These are phyloP conservation scores for Paraleonurus japonicus DNA, from an alignment of 257 asterid species.

Conservation along the genomic window DNA sequence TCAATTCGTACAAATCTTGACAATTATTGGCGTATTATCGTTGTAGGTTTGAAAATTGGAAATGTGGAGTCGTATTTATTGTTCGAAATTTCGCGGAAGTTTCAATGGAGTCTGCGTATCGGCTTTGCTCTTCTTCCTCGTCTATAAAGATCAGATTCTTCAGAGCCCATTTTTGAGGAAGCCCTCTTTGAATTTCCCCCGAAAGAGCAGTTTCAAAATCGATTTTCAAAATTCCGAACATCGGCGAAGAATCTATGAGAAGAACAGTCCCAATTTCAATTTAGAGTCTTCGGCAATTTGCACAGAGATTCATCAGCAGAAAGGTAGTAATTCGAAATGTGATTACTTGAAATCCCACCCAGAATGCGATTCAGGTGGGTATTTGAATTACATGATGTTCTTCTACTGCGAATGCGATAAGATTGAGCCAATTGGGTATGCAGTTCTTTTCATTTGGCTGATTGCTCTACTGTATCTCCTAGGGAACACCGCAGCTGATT, in stretches of 20 bases:
- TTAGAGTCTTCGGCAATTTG: slow-evolving; percentile 34
- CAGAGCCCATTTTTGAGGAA: slow-evolving; percentile 32
- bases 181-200: slow-evolving; percentile 23
- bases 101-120: slow-evolving; percentile 48
- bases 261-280: slow-evolving; percentile 21
- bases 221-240: slow-evolving; percentile 12
- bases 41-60: slow-evolving; percentile 38
- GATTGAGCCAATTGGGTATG: slow-evolving; percentile 43
- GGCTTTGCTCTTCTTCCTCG: slow-evolving; percentile 43
- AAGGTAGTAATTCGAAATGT: slow-evolving; percentile 51
- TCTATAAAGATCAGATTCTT: slow-evolving; percentile 25
- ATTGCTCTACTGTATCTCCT: slow-evolving; percentile 63
- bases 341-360: slow-evolving; percentile 59
- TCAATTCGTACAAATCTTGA: neutral
- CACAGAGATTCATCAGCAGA: slow-evolving; percentile 49
- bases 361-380: slow-evolving; percentile 64
- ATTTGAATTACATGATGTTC: slow-evolving; percentile 55
- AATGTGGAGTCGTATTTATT: slow-evolving; percentile 14
- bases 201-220: neutral
- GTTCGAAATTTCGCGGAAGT: slow-evolving; percentile 49
- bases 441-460: slow-evolving; percentile 57
- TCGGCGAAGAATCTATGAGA: slow-evolving; percentile 39
- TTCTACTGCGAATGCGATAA: slow-evolving; percentile 63
- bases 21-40: neutral
- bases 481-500: slow-evolving; percentile 88